A percentile compares a stretch with the other conserved stretches of the same genome.
phyloP scores from a whole-genome alignment of 2,329 filamentous ascomycete species.

The Coniella lustricola region DNA sequence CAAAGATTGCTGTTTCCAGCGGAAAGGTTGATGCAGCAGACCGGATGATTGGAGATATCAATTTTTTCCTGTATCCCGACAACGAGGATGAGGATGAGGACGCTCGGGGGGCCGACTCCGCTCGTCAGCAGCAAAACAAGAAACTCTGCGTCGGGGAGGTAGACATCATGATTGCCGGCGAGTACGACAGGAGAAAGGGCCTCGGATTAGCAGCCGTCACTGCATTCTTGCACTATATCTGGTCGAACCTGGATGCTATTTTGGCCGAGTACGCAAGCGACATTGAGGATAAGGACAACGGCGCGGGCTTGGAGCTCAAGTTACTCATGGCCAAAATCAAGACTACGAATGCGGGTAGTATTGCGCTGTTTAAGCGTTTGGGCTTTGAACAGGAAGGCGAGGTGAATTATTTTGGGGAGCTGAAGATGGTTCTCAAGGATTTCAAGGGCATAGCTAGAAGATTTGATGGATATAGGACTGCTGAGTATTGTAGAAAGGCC shows the following conservation, averaged over 20 bases:
- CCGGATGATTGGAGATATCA: conserved; percentile 67
- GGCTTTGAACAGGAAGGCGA: conserved; percentile 45
- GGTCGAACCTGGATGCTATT: conserved; percentile 44
- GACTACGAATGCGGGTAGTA: conserved; percentile 44
- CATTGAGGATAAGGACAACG: too few relatives aligned
- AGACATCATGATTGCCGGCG: conserved; percentile 76
- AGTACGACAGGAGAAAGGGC: conserved; percentile 51
- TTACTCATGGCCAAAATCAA: conserved; percentile 41
- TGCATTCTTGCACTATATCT: conserved; percentile 64
- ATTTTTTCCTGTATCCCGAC: conserved; percentile 66
- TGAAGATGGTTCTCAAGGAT: conserved; percentile 39
- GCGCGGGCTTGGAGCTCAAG: conserved; percentile 17
- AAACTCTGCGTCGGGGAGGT: conserved; percentile 57
- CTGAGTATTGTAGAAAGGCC: conserved; percentile 18
- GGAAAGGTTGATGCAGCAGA: conserved; percentile 45
- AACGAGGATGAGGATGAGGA: conserved; percentile 36
- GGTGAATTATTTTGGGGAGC: conserved; percentile 54
- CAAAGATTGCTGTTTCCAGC: conserved; percentile 23
- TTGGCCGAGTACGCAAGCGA: conserved; percentile 50
- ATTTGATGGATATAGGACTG: conserved; percentile 20
- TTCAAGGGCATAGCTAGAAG: conserved; percentile 17
- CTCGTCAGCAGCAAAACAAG: neutral
- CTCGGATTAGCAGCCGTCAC: conserved; percentile 59
- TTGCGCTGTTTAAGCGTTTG: conserved; percentile 43
- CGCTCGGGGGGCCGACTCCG: too few relatives aligned